These are phyloP conservation scores for Rhizopus delemar DNA, from an alignment of 371 early-diverging fungal species.

Conservation along the genomic window DNA sequence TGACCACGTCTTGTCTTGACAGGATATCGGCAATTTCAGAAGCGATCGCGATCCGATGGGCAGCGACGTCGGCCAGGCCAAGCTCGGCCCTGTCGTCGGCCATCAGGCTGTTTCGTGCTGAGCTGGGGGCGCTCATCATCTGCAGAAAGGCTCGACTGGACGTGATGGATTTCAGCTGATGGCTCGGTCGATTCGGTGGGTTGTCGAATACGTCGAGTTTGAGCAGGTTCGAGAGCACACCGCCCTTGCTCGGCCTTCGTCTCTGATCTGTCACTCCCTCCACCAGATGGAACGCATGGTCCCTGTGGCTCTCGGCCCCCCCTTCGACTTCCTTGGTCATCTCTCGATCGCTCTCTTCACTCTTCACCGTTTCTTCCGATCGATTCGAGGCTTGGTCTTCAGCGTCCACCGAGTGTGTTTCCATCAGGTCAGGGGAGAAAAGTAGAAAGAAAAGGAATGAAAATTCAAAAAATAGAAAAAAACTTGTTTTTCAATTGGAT, in stretches of 20 bases:
- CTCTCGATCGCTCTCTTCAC: neutral
- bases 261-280: slow-evolving; percentile 17
- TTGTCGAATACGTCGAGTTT: slow-evolving; percentile 35
- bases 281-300: slow-evolving; percentile 36
- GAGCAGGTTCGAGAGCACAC: slow-evolving; percentile 51
- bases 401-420: neutral
- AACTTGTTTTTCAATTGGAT: neutral
- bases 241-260: slow-evolving; percentile 38
- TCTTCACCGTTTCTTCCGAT: too few species aligned
- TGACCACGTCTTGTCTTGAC: slow-evolving; percentile 68
- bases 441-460: neutral
- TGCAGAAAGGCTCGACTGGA: slow-evolving; percentile 26
- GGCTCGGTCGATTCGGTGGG: slow-evolving; percentile 15
- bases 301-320: slow-evolving; percentile 21
- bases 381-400: too few species aligned
- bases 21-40: slow-evolving; percentile 55
- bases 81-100: slow-evolving; percentile 33
- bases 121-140: slow-evolving; percentile 21
- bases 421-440: neutral
- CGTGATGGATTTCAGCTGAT: slow-evolving; percentile 21
- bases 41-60: slow-evolving; percentile 33
- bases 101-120: slow-evolving; percentile 27
- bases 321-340: neutral
- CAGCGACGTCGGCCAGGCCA: slow-evolving; percentile 23
- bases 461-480: neutral